Evolutionary conservation across 352 stramenopile species (phyloP).

Genomic region (Phytophthora sansomeana): DNA sequence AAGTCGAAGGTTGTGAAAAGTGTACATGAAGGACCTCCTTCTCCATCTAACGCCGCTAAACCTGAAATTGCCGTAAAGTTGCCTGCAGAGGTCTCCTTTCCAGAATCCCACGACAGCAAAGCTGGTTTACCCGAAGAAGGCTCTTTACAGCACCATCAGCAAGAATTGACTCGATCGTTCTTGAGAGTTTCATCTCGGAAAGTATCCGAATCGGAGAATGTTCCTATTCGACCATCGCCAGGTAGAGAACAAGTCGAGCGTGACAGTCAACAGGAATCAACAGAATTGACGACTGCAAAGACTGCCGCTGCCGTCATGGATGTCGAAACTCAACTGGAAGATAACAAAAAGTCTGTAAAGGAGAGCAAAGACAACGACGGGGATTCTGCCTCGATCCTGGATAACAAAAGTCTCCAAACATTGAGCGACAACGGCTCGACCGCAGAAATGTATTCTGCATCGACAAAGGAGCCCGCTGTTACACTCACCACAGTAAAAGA

Average conservation of each 20-base stretch:
- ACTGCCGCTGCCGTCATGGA: neutral
- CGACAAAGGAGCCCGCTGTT: neutral
- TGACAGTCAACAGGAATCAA: neutral
- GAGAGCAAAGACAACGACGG: conserved; percentile 9
- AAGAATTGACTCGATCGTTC: conserved; percentile 22
- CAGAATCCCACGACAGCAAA: neutral
- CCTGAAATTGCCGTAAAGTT: neutral
- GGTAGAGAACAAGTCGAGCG: conserved; percentile 7
- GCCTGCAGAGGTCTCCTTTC: neutral
- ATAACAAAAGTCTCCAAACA: conserved; percentile 7
- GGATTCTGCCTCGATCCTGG: conserved; percentile 7
- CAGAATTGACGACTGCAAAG: neutral
- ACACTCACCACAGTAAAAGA: conserved; percentile 9
- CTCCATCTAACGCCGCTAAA: neutral
- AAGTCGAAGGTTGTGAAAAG: neutral
- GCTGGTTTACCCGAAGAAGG: conserved; percentile 4
- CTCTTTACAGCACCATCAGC: conserved; percentile 13
- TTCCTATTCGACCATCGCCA: conserved; percentile 1
- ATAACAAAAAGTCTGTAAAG: conserved; percentile 12
- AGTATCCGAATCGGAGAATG: conserved; percentile 2
- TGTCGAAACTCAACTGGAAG: conserved; percentile 9
- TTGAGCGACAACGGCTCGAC: conserved; percentile 14
- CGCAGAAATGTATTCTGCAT: conserved; percentile 12
- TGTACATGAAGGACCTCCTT: neutral
- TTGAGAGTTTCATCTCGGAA: conserved; percentile 28